Conservation (phyloP, 495 filamentous ascomycete species). For the Hypoxylon lenormandii region DNA sequence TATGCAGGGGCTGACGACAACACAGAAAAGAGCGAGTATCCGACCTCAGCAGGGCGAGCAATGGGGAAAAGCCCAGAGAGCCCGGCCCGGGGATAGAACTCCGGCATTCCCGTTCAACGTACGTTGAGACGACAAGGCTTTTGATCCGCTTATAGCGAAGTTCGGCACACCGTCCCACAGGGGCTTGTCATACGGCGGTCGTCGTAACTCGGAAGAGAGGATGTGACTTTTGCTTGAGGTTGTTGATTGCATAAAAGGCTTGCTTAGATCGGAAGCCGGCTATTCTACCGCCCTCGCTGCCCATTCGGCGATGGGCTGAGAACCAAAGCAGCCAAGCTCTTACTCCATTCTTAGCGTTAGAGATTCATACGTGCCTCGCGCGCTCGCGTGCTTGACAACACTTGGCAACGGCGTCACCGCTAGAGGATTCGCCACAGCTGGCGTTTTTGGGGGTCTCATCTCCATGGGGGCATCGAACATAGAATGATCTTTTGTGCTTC, state of each 20-base stretch:
- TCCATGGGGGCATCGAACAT: conserved; percentile 8
- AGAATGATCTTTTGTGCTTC: background rate
- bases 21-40: background rate
- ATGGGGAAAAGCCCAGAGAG: conserved; percentile 4
- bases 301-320: background rate
- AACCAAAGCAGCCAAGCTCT: conserved; percentile 17
- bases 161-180: conserved; percentile 11
- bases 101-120: conserved; percentile 22
- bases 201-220: background rate
- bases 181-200: conserved; percentile 2
- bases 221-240: background rate
- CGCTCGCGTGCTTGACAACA: background rate
- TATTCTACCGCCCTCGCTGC: background rate
- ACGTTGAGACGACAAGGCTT: conserved; percentile 5
- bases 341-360: conserved; percentile 3
- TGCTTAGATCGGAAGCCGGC: conserved; percentile 8
- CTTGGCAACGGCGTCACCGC: conserved; percentile 39
- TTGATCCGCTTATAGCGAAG: conserved; percentile 11
- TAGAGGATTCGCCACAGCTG: conserved; percentile 26
- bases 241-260: conserved; percentile 10
- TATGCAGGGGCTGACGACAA: conserved; percentile 3
- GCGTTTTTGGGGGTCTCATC: conserved; percentile 15
- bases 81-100: conserved; percentile 19
- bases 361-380: background rate
- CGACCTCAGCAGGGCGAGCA: conserved; percentile 2